Base-by-base conservation (phyloP, 2,329 filamentous ascomycete genomes). In the Fusarium pilosicola region DNA sequence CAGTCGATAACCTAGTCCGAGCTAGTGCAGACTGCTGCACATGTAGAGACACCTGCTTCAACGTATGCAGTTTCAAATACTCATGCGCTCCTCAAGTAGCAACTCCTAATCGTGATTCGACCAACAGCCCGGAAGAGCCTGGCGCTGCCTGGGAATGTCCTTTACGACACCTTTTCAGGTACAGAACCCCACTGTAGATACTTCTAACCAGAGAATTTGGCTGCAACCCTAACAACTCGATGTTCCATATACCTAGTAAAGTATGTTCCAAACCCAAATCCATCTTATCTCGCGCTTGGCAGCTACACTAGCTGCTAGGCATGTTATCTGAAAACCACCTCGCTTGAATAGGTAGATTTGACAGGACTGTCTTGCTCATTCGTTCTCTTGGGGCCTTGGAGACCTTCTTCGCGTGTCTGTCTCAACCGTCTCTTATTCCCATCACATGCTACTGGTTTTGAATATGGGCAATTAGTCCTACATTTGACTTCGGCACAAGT, bases 1-100 rank as follows among this genome's bases (percentile, higher is more conserved):
- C 71, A 75, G 61, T 74, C 73, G 65, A 69, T 63, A 58, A 68
- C 60, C 63, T 67, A 63, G 66, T 61, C 68, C 68, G 63, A 70
- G 65, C 57, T 71, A 64, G 60, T 72, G 41, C 56, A 54, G 44
- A 17, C 22, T 57, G 48, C 24, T 39, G 51, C 56, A 30, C 15
- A 28, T 41, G 38, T 26, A 41, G 56, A 20, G 34, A 39, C 26
- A 18, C 28, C 28, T 9, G 41, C 39, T 57, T 38, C 28, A 42
- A 42, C 30, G 11, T 55, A 34, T 44, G 30, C 28, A 62, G 36
- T 32, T 60, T 28, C 57, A 60, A n/a, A 36, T 36, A 26, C 26
- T 38, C 38, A 18, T 48, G 26, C 26, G 20, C 42, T 44, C 36
- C 36, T 44, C 36, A 32, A 26, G 49, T 62, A 48, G 24, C 26